Conservation (phyloP, 345 rosid species). For the Pistacia integerrima region DNA sequence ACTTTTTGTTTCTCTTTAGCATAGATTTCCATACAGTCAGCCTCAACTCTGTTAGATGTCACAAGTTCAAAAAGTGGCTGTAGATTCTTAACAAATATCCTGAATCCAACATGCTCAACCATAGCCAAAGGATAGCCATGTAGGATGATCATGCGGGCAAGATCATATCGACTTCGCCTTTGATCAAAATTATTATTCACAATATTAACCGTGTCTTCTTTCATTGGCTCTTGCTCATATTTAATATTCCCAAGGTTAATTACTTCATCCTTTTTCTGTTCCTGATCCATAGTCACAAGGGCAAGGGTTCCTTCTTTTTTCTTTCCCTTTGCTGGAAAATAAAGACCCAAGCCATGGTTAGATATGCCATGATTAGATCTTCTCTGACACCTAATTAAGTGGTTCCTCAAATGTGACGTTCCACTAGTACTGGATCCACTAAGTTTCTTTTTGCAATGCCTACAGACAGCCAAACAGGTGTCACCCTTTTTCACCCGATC, state of each 20-base stretch:
- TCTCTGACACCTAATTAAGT: slow-evolving; percentile 74
- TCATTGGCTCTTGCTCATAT: slow-evolving; percentile 51
- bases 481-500: slow-evolving; percentile 79
- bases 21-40: slow-evolving; percentile 78
- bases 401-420: slow-evolving; percentile 84
- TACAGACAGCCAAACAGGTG: slow-evolving; percentile 65
- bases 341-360: slow-evolving; percentile 37
- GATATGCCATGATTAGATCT: slow-evolving; percentile 27
- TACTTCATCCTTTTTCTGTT: slow-evolving; percentile 54
- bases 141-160: slow-evolving; percentile 76
- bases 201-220: slow-evolving; percentile 32
- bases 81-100: slow-evolving; percentile 64
- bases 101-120: slow-evolving; percentile 84
- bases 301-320: slow-evolving; percentile 51
- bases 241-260: slow-evolving; percentile 52
- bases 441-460: slow-evolving; percentile 77
- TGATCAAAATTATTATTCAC: slow-evolving; percentile 50
- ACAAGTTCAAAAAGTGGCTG: slow-evolving; percentile 73
- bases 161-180: slow-evolving; percentile 70
- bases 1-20: slow-evolving; percentile 67
- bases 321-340: slow-evolving; percentile 50
- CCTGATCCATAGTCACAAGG: slow-evolving; percentile 39
- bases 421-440: slow-evolving; percentile 88
- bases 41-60: slow-evolving; percentile 54
- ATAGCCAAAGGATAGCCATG: slow-evolving; percentile 71